A percentile compares a stretch with the other conserved stretches of the same genome.
These are phyloP conservation scores for Kwoniella dejecticola DNA, from an alignment of 768 basidiomycete species.

Conservation along the genomic window DNA sequence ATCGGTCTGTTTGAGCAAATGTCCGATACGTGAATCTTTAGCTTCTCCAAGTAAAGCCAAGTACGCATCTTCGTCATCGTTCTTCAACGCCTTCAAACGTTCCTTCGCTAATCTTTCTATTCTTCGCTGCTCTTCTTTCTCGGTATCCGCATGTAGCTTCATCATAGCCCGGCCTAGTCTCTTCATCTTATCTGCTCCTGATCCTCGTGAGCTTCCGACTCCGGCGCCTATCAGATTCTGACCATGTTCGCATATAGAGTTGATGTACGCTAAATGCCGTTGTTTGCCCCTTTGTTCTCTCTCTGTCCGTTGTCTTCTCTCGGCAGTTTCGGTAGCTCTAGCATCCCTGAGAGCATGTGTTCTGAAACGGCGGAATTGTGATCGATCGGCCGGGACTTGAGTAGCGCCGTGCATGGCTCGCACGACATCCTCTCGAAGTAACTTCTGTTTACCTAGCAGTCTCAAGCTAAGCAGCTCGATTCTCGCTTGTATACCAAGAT, in stretches of 20 bases:
- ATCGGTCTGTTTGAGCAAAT: conserved; percentile 91
- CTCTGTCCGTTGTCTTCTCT: conserved; percentile 86
- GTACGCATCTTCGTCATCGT: conserved; percentile 99
- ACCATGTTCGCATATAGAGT: conserved; percentile 80
- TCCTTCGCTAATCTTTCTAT: conserved; percentile 95
- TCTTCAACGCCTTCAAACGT: conserved; percentile 94
- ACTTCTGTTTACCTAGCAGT: conserved; percentile 87
- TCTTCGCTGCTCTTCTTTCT: conserved; percentile 97
- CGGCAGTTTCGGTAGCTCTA: conserved; percentile 80
- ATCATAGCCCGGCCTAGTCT: conserved; percentile 76
- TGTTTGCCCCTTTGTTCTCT: conserved; percentile 92
- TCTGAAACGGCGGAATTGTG: conserved; percentile 82
- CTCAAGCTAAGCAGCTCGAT: conserved; percentile 91
- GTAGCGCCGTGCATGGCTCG: conserved; percentile 85
- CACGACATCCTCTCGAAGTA: conserved; percentile 78
- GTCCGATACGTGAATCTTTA: conserved; percentile 98
- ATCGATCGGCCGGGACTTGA: conserved; percentile 84
- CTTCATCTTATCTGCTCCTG: conserved; percentile 65
- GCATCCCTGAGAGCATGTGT: conserved; percentile 88
- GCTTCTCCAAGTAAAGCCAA: conserved; percentile 98
- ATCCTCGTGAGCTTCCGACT: conserved; percentile 60
- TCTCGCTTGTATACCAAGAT: conserved; percentile 70
- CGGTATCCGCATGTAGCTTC: conserved; percentile 81
- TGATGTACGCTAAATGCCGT: conserved; percentile 92
- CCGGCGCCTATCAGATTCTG: conserved; percentile 67